These are phyloP conservation scores for Saitozyma sp. DNA, from an alignment of 768 basidiomycete species.

Conservation along the genomic window DNA sequence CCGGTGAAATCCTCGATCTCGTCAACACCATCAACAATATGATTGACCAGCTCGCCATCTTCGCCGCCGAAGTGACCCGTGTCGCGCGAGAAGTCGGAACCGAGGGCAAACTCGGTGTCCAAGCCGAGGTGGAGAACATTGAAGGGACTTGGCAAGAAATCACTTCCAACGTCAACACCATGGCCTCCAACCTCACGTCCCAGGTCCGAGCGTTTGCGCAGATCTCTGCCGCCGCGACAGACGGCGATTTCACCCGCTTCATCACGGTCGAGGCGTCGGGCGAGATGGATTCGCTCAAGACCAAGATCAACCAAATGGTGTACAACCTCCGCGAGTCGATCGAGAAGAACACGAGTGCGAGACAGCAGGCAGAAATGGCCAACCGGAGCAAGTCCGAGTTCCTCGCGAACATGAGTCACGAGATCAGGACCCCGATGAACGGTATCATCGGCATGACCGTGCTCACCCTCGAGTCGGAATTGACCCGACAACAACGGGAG, in stretches of 20 bases:
- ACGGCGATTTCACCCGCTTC: conserved; percentile 97
- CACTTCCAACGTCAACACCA: conserved; percentile 97
- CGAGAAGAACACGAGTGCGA: conserved; percentile 96
- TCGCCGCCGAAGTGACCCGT: conserved; percentile 82
- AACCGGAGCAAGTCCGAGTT: conserved; percentile 97
- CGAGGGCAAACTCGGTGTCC: conserved; percentile 96
- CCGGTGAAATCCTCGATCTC: conserved; percentile 92
- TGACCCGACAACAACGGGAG: conserved; percentile 91
- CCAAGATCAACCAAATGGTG: conserved; percentile 84
- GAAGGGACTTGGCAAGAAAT: conserved; percentile 99
- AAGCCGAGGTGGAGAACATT: conserved; percentile 93
- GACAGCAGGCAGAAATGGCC: conserved; percentile 96
- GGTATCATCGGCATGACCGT: conserved; percentile 99
- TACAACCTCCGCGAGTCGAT: conserved; percentile 94
- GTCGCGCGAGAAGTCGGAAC: conserved; percentile 97
- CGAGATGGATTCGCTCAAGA: conserved; percentile 99
- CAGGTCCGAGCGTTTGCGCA: conserved; percentile 94
- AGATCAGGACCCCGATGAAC: conserved; percentile 98
- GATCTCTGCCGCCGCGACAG: conserved; percentile 96
- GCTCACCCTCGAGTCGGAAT: conserved; percentile 90
- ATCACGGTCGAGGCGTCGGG: conserved; percentile 98
- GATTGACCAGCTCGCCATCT: conserved; percentile 59
- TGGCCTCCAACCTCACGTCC: conserved; percentile 60
- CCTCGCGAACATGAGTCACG: conserved; percentile 97
- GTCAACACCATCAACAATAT: conserved; percentile 92